Percentiles rank a stretch among this genome's conserved stretches.
Evolutionary conservation across 495 filamentous ascomycete species (phyloP).

Genomic region (Hyaloscypha finlandica): DNA sequence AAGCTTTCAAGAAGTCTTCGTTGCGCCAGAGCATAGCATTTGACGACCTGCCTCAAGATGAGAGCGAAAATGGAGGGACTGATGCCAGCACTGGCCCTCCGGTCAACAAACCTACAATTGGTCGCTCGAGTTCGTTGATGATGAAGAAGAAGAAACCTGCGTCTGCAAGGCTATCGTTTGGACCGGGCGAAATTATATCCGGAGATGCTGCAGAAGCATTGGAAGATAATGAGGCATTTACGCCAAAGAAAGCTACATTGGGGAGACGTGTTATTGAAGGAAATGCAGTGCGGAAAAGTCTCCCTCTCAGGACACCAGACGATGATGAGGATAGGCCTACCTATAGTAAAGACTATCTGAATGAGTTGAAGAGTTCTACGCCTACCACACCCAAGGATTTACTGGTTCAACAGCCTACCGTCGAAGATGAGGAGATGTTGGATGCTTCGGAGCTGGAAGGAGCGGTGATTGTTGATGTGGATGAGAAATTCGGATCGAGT

Average conservation of each 20-base stretch:
- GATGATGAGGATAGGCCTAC: slow-evolving; percentile 65
- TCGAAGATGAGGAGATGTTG: slow-evolving; percentile 51
- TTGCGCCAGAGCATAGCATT: slow-evolving; percentile 52
- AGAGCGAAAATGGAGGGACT: slow-evolving; percentile 13
- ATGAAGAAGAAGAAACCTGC: slow-evolving; percentile 65
- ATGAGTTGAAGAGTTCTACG: slow-evolving; percentile 80
- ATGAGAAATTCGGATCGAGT: slow-evolving; percentile 58
- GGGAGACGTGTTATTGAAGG: slow-evolving; percentile 71
- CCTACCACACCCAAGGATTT: slow-evolving; percentile 71
- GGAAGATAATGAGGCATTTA: slow-evolving; percentile 57
- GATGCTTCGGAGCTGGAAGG: slow-evolving; percentile 58
- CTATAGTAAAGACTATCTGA: slow-evolving; percentile 85
- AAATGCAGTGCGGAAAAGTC: slow-evolving; percentile 61
- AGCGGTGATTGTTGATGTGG: slow-evolving; percentile 65
- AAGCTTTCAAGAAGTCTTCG: slow-evolving; percentile 50
- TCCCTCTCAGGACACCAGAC: slow-evolving; percentile 52
- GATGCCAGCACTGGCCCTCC: slow-evolving; percentile 23
- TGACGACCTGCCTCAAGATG: slow-evolving; percentile 37
- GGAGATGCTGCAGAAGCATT: slow-evolving; percentile 48
- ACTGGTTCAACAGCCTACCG: slow-evolving; percentile 37
- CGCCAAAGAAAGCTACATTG: slow-evolving; percentile 69
- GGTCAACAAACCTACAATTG: slow-evolving; percentile 42
- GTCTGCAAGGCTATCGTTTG: slow-evolving; percentile 75
- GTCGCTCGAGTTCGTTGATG: slow-evolving; percentile 41
- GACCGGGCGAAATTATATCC: slow-evolving; percentile 57